phyloP scores from a whole-genome alignment of 768 basidiomycete species.

The Boletus rubroflammeus region DNA sequence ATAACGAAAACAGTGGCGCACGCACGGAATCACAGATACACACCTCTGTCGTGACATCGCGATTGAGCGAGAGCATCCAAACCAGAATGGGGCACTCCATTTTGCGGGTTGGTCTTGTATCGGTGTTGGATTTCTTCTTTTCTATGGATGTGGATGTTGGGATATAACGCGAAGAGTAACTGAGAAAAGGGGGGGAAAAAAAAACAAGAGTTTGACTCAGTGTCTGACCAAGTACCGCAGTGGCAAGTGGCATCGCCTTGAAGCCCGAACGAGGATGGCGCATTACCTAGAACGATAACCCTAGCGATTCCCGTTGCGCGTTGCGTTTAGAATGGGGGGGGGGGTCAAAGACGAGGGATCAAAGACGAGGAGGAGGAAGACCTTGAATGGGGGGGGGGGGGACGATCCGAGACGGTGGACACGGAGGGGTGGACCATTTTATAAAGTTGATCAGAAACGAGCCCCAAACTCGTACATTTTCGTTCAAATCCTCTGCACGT shows the following conservation, averaged over 20 bases:
- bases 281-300: slow-evolving; percentile 1
- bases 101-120: neutral
- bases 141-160: neutral
- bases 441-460: slow-evolving; percentile 25
- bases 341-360: too few relatives aligned
- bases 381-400: too few relatives aligned
- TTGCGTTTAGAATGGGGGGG: neutral
- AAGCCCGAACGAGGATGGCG: neutral
- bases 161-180: neutral
- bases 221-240: neutral
- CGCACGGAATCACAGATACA: neutral
- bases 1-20: neutral
- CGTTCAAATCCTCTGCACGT: slow-evolving; percentile 26
- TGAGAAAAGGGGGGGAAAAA: neutral
- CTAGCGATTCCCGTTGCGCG: neutral
- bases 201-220: neutral
- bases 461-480: slow-evolving; percentile 26
- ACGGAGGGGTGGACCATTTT: slow-evolving; percentile 25
- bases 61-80: slow-evolving; percentile 77
- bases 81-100: slow-evolving; percentile 69
- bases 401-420: neutral
- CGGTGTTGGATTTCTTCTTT: neutral
- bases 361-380: neutral
- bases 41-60: slow-evolving; percentile 66
- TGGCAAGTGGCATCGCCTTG: slow-evolving; percentile 1